phyloP scores from a whole-genome alignment of 768 basidiomycete genomes.

The Hygrocybe coccinea region DNA sequence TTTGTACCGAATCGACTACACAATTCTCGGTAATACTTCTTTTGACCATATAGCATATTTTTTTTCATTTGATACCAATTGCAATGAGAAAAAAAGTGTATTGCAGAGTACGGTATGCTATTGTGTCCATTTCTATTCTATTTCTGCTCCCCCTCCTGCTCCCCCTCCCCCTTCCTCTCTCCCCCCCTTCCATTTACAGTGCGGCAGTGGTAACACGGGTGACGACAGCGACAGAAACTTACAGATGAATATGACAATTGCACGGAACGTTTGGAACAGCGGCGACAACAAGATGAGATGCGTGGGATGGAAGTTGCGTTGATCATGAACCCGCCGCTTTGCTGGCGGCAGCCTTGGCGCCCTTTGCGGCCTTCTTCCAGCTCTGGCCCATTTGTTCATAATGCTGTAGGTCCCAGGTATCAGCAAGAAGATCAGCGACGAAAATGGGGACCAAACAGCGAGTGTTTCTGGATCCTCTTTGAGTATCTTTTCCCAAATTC shows the following conservation, averaged over 20 bases:
- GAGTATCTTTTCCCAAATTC: not conserved
- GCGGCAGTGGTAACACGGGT: no score
- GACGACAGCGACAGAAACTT: no score
- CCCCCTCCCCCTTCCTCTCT: not conserved
- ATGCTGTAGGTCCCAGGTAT: not conserved
- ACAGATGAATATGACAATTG: not conserved
- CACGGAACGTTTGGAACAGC: not conserved
- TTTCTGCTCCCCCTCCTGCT: not conserved
- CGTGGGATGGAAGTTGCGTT: not conserved
- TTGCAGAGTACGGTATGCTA: not conserved
- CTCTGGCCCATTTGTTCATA: not conserved
- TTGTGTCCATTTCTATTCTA: not conserved
- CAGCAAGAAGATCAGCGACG: not conserved
- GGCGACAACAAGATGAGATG: not conserved
- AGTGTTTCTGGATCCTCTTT: not conserved
- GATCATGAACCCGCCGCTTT: not conserved
- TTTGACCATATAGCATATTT: no score
- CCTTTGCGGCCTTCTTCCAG: not conserved
- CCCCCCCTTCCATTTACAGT: not conserved
- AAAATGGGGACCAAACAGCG: not conserved
- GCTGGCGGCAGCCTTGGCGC: not conserved
- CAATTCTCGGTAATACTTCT: no score
- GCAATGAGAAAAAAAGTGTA: no score
- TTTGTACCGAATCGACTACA: no score
- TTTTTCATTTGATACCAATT: no score